Conservation (phyloP, 2,329 filamentous ascomycete genomes). For the Malbranchea cinnamomea region DNA sequence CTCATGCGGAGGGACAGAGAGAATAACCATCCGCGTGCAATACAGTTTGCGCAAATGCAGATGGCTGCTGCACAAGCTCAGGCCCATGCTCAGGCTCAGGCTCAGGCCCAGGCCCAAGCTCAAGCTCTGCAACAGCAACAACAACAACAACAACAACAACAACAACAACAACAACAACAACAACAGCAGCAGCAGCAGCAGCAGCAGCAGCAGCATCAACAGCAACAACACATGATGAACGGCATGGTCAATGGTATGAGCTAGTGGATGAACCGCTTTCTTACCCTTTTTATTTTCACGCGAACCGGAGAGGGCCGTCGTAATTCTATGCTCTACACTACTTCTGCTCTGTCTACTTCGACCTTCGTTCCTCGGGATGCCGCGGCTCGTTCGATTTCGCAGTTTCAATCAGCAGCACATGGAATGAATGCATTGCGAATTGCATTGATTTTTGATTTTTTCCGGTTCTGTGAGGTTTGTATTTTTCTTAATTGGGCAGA, state of each 20-base stretch:
- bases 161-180: constrained; percentile 20
- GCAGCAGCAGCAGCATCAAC: constrained; percentile 24
- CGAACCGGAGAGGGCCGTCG: constrained; percentile 15
- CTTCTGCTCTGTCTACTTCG: too few relatives aligned
- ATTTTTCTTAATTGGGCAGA: too few relatives aligned
- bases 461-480: too few relatives aligned
- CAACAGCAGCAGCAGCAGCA: constrained; percentile 21
- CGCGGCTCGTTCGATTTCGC: too few relatives aligned
- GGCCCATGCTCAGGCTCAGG: constrained; percentile 7
- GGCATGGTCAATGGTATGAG: constrained; percentile 23
- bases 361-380: too few relatives aligned
- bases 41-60: constrained; percentile 17
- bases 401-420: too few relatives aligned
- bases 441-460: too few relatives aligned
- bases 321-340: too few relatives aligned
- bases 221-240: constrained; percentile 28
- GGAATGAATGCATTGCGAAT: too few relatives aligned
- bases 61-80: constrained; percentile 10
- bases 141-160: constrained; percentile 24
- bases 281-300: constrained; percentile 7
- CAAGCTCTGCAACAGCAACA: constrained; percentile 12
- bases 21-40: constrained; percentile 18
- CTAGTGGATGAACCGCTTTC: constrained; percentile 3
- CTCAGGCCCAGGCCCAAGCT: constrained; percentile 8
- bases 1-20: constrained; percentile 25